Conservation (phyloP, 2,329 filamentous ascomycete species). For the Aureobasidium mangrovei region DNA sequence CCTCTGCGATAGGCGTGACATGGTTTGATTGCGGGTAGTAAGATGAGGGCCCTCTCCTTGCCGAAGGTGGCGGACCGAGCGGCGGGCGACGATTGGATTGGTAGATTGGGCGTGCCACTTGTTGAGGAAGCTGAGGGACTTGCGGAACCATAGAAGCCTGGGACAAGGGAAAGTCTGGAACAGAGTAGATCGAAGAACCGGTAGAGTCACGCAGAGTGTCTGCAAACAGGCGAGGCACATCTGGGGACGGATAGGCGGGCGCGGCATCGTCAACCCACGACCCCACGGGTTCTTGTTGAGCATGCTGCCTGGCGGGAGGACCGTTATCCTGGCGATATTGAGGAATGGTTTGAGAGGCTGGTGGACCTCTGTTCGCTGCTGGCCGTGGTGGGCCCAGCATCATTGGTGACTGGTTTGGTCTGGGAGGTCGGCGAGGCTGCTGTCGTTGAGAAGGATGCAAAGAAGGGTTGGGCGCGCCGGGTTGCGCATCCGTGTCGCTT, state of each 20-base stretch:
- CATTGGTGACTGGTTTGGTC: slow-evolving; percentile 17
- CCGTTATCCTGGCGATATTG: slow-evolving; percentile 9
- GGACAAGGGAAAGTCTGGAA: slow-evolving; percentile 35
- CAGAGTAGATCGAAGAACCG: slow-evolving; percentile 31
- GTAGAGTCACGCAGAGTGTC: slow-evolving; percentile 30
- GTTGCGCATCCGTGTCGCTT: background rate
- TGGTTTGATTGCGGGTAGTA: slow-evolving; percentile 41
- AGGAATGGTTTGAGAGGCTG: slow-evolving; percentile 6
- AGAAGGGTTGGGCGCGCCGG: background rate
- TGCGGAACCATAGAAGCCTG: slow-evolving; percentile 14
- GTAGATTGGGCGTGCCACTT: slow-evolving; percentile 20
- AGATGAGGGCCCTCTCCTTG: slow-evolving; percentile 38
- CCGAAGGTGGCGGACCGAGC: slow-evolving; percentile 41
- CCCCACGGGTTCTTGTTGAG: slow-evolving; percentile 8
- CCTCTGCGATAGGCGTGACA: slow-evolving; percentile 42
- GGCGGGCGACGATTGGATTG: slow-evolving; percentile 31
- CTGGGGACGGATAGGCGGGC: slow-evolving; percentile 22
- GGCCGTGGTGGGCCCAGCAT: slow-evolving; percentile 7
- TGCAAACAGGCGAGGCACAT: slow-evolving; percentile 29
- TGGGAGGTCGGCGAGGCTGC: slow-evolving; percentile 23
- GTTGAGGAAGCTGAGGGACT: slow-evolving; percentile 24
- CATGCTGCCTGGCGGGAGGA: background rate
- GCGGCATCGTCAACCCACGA: slow-evolving; percentile 20
- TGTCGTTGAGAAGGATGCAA: slow-evolving; percentile 14
- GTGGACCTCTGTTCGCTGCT: slow-evolving; percentile 17